Conservation (phyloP, 306 rosid genomes). For the Cercis canadensis region DNA sequence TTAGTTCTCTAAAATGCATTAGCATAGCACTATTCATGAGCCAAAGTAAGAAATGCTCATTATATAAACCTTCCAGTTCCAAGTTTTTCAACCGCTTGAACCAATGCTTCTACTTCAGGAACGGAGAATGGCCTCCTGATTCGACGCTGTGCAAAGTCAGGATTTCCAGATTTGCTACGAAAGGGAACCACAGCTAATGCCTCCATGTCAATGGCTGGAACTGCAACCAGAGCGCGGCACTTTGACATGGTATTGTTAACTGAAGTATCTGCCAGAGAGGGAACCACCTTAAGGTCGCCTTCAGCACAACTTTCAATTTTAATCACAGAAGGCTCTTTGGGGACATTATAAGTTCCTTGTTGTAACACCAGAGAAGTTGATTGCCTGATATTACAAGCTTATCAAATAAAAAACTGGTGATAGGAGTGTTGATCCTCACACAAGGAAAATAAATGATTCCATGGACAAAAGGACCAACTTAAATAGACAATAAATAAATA, state of each 20-base stretch:
- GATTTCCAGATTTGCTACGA: conserved; percentile 59
- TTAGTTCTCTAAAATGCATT: neutral
- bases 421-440: conserved; percentile 13
- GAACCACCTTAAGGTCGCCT: conserved; percentile 45
- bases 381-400: conserved; percentile 52
- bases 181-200: conserved; percentile 69
- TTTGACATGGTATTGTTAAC: conserved; percentile 50
- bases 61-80: conserved; percentile 80
- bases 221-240: conserved; percentile 61
- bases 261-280: conserved; percentile 48
- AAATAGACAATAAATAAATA: conserved; percentile 7
- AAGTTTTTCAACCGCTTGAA: conserved; percentile 79
- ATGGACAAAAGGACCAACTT: neutral
- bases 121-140: conserved; percentile 87
- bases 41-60: neutral
- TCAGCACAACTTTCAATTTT: conserved; percentile 51
- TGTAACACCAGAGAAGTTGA: conserved; percentile 51
- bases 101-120: conserved; percentile 81
- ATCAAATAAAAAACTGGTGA: conserved; percentile 30
- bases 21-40: conserved; percentile 3
- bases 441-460: neutral
- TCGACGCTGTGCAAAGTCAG: conserved; percentile 68
- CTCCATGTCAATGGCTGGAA: conserved; percentile 64
- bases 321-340: conserved; percentile 43
- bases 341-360: conserved; percentile 50